phyloP scores from a whole-genome alignment of 441 rosid species.

The Mallotus japonicus region DNA sequence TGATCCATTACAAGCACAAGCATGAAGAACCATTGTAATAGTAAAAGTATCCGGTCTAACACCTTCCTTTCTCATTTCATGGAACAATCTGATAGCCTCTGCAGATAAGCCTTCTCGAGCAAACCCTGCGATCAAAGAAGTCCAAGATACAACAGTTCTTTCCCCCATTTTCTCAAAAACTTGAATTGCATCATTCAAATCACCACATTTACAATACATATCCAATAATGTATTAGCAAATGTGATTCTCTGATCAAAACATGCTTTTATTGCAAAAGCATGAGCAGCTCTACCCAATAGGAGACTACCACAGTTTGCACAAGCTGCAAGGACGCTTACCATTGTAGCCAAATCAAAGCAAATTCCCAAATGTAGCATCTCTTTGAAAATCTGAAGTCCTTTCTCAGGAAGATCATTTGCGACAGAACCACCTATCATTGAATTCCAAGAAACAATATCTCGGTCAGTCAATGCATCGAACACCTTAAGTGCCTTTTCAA shows the following conservation, averaged over 20 bases:
- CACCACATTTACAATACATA: slow-evolving; percentile 66
- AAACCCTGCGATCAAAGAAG: slow-evolving; percentile 71
- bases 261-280: slow-evolving; percentile 42
- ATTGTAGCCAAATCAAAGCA: slow-evolving; percentile 53
- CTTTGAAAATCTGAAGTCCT: slow-evolving; percentile 41
- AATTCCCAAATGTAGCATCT: slow-evolving; percentile 43
- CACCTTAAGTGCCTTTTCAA: slow-evolving; percentile 50
- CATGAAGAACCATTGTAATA: slow-evolving; percentile 52
- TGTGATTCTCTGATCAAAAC: slow-evolving; percentile 31
- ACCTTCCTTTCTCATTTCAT: slow-evolving; percentile 49
- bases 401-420: slow-evolving; percentile 38
- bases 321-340: slow-evolving; percentile 50
- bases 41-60: slow-evolving; percentile 53
- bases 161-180: slow-evolving; percentile 52
- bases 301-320: slow-evolving; percentile 41
- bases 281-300: slow-evolving; percentile 53
- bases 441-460: slow-evolving; percentile 72
- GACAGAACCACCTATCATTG: slow-evolving; percentile 54
- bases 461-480: slow-evolving; percentile 61
- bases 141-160: slow-evolving; percentile 61
- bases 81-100: slow-evolving; percentile 51
- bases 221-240: slow-evolving; percentile 58
- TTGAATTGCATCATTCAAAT: slow-evolving; percentile 37
- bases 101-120: slow-evolving; percentile 53
- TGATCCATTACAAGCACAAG: slow-evolving; percentile 59